Evolutionary conservation across 1,139 yeast genomes (phyloP), one percentile per base, ranked within the genome.

Genomic region (Kodamaea sp.): DNA sequence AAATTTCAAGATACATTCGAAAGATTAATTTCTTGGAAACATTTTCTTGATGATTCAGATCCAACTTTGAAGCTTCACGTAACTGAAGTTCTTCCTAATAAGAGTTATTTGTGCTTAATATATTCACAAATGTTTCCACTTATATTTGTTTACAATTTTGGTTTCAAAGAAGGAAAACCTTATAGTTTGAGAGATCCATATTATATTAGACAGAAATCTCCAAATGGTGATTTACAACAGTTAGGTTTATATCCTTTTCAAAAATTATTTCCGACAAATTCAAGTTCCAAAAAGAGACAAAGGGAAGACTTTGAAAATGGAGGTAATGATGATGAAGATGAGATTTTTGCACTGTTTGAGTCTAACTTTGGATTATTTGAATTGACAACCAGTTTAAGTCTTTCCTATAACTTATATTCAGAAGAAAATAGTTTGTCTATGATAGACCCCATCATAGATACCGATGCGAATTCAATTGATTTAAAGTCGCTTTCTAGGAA

Each of bases 21-120:
- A 29, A 66, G 84, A 42, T 44, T 78, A 7, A 51, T 86, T 2
- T 75, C 89, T 0, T 83, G 90, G 88, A 82, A 81, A 43, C 95
- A 87, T 57, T 74, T 65, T 44, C 59, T 83, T 33, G 70, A 72
- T 33, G 70, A 74, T 8, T 43, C 55, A 0, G 95, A 87, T 49
- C 75, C 78, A 1, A 73, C 89, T 0, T 50, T 81, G 43, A 65
- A 60, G 42, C 45, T 84, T 33, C 45, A 63, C 1, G 60, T 72
- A 1, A 43, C 48, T 11, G 41, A 46, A 24, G 36, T 46, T 5
- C 50, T 15, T 15, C 20, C 20, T 15, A 49, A 9, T 30, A 60
- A 33, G 54, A 53, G 10, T 44, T 52, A 4, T 63, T 57, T 37
- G 42, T 60, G 77, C 23, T 42, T 67, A 10, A 41, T 76, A 0